These are phyloP conservation scores for Heterobasidion parviporum DNA, from an alignment of 1,284 basidiomycete species.

Conservation along the genomic window DNA sequence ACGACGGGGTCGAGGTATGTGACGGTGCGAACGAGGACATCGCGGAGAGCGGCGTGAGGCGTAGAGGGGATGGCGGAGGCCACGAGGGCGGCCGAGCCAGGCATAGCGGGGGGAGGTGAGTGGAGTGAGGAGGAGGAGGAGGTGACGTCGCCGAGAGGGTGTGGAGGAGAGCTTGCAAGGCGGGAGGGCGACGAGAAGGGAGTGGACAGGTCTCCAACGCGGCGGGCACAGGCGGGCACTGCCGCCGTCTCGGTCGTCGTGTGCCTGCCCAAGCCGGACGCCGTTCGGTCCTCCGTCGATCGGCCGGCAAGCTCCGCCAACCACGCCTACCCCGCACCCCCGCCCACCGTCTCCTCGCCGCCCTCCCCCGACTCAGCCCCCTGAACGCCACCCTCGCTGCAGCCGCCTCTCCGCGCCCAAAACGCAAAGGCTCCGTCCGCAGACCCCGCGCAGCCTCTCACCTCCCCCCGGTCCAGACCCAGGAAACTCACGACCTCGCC, in stretches of 20 bases:
- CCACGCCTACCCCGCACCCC: slow-evolving; percentile 1
- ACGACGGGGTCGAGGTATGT: neutral
- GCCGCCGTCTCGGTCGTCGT: neutral
- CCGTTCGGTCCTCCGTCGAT: too few species aligned
- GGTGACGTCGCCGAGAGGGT: neutral
- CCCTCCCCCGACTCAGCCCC: neutral
- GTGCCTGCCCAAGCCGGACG: neutral
- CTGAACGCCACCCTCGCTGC: slow-evolving; percentile 20
- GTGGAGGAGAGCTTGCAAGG: neutral
- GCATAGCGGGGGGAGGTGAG: neutral
- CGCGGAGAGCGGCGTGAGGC: neutral
- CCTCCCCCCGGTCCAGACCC: slow-evolving; percentile 41
- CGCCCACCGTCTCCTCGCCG: neutral
- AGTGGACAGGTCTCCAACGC: neutral
- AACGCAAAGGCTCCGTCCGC: slow-evolving; percentile 32
- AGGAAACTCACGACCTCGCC: slow-evolving; percentile 67
- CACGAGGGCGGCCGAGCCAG: neutral
- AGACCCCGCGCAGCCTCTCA: slow-evolving; percentile 52
- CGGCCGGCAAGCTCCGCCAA: neutral
- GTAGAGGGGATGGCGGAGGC: neutral
- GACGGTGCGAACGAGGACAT: neutral
- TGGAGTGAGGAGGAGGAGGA: neutral
- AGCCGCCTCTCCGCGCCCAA: slow-evolving; percentile 25
- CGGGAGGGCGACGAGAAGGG: neutral
- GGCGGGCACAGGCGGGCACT: neutral